Conservation (phyloP, 441 rosid genomes). For the Gossypium armourianum region DNA sequence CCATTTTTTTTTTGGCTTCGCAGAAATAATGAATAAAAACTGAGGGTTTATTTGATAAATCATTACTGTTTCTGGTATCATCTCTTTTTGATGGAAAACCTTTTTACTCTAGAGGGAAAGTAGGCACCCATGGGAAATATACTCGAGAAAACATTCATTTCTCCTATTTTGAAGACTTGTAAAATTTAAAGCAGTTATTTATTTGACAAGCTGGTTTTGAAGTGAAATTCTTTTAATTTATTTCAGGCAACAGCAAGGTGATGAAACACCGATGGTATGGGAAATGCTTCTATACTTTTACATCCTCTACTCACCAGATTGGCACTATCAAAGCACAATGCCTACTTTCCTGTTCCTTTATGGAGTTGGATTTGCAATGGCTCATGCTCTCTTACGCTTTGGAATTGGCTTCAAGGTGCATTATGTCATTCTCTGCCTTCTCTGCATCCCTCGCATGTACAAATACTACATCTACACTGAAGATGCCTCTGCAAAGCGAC, state of each 20-base stretch:
- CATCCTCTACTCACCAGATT: conserved; percentile 88
- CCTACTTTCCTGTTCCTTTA: conserved; percentile 74
- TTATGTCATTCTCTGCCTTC: conserved; percentile 58
- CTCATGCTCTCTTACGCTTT: conserved; percentile 53
- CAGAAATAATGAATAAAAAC: background rate
- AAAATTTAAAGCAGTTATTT: background rate
- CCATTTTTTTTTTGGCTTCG: background rate
- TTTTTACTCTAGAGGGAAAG: background rate
- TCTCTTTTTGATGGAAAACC: background rate
- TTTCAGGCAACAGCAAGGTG: conserved; percentile 83
- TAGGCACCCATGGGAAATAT: background rate
- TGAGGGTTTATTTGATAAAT: background rate
- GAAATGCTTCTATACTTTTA: conserved; percentile 83
- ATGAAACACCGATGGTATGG: conserved; percentile 91
- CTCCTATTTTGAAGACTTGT: background rate
- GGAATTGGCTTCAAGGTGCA: conserved; percentile 81
- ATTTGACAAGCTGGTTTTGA: background rate
- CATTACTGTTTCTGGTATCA: no score
- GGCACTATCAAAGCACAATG: conserved; percentile 90
- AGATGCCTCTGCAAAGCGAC: conserved; percentile 49
- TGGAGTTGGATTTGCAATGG: conserved; percentile 61
- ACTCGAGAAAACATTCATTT: background rate
- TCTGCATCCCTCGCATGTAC: conserved; percentile 83
- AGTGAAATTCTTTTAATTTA: background rate
- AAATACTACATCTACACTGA: conserved; percentile 79